phyloP scores from a whole-genome alignment of 179 eudicot species.

The Spergularia azorica region DNA sequence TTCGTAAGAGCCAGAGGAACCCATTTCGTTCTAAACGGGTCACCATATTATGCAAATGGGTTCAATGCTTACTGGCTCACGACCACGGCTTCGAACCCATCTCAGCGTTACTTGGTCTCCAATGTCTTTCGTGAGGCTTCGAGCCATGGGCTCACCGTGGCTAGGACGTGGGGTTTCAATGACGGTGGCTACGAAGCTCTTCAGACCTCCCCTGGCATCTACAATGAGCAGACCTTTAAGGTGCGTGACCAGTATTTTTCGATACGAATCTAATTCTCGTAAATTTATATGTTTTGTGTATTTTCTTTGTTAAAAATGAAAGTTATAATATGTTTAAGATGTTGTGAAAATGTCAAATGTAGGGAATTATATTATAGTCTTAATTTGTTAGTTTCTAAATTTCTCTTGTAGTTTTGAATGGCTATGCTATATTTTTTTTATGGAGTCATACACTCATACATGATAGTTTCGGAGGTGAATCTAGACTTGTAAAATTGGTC shows the following conservation, averaged over 20 bases:
- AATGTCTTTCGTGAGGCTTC: conserved; percentile 70
- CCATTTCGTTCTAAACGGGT: conserved; percentile 68
- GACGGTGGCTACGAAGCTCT: conserved; percentile 77
- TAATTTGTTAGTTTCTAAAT: too few relatives aligned
- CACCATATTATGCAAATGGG: conserved; percentile 83
- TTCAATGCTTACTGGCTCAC: conserved; percentile 97
- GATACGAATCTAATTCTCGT: not conserved
- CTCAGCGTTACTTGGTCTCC: conserved; percentile 65
- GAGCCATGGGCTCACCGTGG: conserved; percentile 65
- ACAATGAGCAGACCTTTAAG: conserved; percentile 72
- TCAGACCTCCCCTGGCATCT: conserved; percentile 77
- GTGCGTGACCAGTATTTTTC: conserved; percentile 23
- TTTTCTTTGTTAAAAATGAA: not conserved
- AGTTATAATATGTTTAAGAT: too few relatives aligned
- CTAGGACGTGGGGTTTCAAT: conserved; percentile 93
- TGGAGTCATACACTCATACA: too few relatives aligned
- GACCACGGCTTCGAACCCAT: conserved; percentile 76
- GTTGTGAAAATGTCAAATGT: too few relatives aligned
- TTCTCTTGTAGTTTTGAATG: too few relatives aligned
- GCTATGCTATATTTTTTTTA: too few relatives aligned
- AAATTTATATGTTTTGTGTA: not conserved
- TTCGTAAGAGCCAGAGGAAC: conserved; percentile 69
- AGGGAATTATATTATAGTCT: too few relatives aligned
- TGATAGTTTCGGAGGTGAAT: too few relatives aligned
- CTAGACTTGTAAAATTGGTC: too few relatives aligned